phyloP scores from a whole-genome alignment of 139 green algal genomes.

The Chlamydomonas schloesseri region DNA sequence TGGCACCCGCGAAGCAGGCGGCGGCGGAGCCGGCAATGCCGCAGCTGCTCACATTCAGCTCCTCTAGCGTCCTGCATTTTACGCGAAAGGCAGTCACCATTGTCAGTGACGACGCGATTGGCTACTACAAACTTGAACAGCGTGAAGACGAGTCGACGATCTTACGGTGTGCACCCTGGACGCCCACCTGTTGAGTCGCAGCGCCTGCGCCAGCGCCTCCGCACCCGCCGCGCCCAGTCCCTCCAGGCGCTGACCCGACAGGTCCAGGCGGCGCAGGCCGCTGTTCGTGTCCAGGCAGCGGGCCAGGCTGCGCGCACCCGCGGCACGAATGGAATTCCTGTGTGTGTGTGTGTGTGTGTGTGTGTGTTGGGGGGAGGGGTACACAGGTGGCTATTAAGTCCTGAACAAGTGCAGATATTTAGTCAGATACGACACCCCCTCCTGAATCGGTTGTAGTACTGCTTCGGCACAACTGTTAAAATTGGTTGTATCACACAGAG shows the following conservation, averaged over 20 bases:
- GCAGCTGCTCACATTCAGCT: constrained; percentile 27
- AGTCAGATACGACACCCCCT: no score
- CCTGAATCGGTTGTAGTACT: no score
- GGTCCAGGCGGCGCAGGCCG: constrained; percentile 12
- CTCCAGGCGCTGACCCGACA: constrained; percentile 32
- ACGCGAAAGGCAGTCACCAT: neutral
- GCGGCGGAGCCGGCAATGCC: neutral
- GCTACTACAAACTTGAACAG: no score
- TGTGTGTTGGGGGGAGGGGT: no score
- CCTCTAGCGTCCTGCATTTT: constrained; percentile 7
- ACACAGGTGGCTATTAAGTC: no score
- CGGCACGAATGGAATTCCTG: constrained; percentile 28
- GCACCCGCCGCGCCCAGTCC: constrained; percentile 8
- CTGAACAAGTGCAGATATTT: no score
- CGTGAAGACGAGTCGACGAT: no score
- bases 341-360: neutral
- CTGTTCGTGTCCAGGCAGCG: constrained; percentile 33
- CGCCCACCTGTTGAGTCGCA: constrained; percentile 12
- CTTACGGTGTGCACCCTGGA: no score
- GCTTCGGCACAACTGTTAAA: no score
- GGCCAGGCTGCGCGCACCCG: constrained; percentile 23
- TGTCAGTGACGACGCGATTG: no score
- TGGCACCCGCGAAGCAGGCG: constrained; percentile 12
- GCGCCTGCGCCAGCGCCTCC: constrained; percentile 26
- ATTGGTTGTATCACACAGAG: no score